Evolutionary conservation across 2,329 filamentous ascomycete species (phyloP).

Genomic region (Talaromyces islandicus): DNA sequence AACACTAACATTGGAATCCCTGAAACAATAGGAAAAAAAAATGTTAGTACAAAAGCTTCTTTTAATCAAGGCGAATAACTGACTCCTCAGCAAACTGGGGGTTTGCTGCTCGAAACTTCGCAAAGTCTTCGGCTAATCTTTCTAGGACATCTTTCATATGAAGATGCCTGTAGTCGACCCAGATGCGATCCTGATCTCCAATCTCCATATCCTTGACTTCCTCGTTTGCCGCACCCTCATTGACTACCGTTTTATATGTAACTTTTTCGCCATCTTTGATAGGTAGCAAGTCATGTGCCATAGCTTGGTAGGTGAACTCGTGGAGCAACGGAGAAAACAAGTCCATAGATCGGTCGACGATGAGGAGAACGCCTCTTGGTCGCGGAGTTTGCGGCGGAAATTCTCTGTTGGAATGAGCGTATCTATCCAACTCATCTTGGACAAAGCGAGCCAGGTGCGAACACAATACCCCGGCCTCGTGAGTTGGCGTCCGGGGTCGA

Average conservation of each 20-base stretch:
- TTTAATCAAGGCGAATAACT: constrained; percentile 10
- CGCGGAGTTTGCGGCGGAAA: constrained; percentile 70
- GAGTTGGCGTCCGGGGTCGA: constrained; percentile 64
- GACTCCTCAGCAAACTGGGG: constrained; percentile 77
- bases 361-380: constrained; percentile 74
- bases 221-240: constrained; percentile 63
- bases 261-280: constrained; percentile 86
- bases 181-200: constrained; percentile 83
- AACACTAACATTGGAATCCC: constrained; percentile 65
- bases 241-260: constrained; percentile 73
- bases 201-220: constrained; percentile 90
- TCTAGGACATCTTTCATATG: constrained; percentile 99
- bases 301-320: constrained; percentile 97
- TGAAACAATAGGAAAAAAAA: constrained; percentile 29
- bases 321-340: constrained; percentile 80
- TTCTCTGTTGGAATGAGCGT: constrained; percentile 74
- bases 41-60: background rate
- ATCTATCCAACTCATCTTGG: constrained; percentile 84
- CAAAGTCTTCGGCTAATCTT: constrained; percentile 86
- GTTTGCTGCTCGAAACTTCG: constrained; percentile 84
- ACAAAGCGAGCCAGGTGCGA: constrained; percentile 85
- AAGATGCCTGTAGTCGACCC: constrained; percentile 87
- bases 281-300: constrained; percentile 88
- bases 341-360: constrained; percentile 92
- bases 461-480: constrained; percentile 84